Evolutionary conservation across 768 basidiomycete genomes (phyloP), one percentile per base, ranked within the genome.

Genomic region (Amanita exitialis): DNA sequence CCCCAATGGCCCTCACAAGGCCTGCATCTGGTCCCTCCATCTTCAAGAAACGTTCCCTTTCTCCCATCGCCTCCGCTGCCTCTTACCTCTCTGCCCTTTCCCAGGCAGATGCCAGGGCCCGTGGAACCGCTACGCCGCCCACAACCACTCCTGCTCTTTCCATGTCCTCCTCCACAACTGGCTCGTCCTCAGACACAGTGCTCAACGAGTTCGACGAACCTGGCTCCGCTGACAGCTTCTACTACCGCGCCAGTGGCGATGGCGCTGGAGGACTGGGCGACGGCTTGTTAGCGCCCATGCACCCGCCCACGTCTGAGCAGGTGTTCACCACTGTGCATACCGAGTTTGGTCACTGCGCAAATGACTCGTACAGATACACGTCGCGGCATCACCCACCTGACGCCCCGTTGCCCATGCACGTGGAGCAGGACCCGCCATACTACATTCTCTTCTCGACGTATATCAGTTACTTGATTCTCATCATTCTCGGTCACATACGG

Each of bases 371-470:
- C 62, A 74, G 91, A n/a, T 75, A 79, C 57, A 76, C 70, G 10
- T 85, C 85, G 1, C 71, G 78, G 54, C 83, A 90, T 62, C 34
- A 21, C 35, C 68, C 74, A 8, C 65, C 66, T 1, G 77, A 75
- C 12, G 64, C 69, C 6, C 67, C 76, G 1, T 62, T 87, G 53
- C 68, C 71, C 48, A 62, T 71, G 49, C 77, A 80, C 59, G 67
- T 78, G 51, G 84, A 89, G 54, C 80, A 85, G 56, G 90, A 94
- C 60, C 95, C 95, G 3, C 88, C 90, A 0, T 92, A 96, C 63
- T 93, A 92, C 67, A 84, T 96, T 60, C 76, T 97, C 38, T 67
- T 98, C 54, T 83, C 88, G 7, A 95, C 93, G 4, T 98, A 97
- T 64, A 75, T 95, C 66, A 86, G 87, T 70, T 98, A 95, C 69